These are phyloP conservation scores for Adansonia madagascariensis DNA, from an alignment of 441 rosid genomes.

Conservation along the genomic window DNA sequence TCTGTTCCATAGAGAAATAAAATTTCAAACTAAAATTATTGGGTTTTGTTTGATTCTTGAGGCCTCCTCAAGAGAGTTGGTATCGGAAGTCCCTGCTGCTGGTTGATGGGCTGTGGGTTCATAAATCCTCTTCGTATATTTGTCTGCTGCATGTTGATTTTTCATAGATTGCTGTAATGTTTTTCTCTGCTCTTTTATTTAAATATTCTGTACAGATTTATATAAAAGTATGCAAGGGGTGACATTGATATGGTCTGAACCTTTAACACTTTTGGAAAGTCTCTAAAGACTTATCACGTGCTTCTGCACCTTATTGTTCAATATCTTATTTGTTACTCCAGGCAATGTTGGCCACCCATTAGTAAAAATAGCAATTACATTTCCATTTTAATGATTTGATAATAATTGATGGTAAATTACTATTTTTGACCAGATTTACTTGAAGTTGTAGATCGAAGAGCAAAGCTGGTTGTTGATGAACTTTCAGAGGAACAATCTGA, in stretches of 20 bases:
- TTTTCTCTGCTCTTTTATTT: neutral
- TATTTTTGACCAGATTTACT: conserved; percentile 65
- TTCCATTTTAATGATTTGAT: neutral
- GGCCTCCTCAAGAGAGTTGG: neutral
- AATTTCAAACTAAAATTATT: neutral
- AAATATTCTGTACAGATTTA: neutral
- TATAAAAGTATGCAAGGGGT: conserved; percentile 5
- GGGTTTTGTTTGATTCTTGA: neutral
- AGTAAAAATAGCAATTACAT: neutral
- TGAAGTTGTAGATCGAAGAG: conserved; percentile 96
- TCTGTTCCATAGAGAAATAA: neutral
- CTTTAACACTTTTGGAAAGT: neutral
- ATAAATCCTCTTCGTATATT: neutral
- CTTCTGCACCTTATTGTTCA: neutral
- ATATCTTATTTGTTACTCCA: neutral
- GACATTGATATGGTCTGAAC: neutral
- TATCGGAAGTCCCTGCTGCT: neutral
- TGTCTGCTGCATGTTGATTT: neutral
- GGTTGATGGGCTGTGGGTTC: neutral
- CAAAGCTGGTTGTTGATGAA: conserved; percentile 91
- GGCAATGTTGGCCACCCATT: neutral
- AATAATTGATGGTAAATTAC: neutral
- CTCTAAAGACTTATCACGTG: neutral
- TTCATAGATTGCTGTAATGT: conserved; percentile 15
- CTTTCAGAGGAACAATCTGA: conserved; percentile 79